Base-by-base conservation (phyloP, 805 yeast species). In the Lipomyces chichibuensis region DNA sequence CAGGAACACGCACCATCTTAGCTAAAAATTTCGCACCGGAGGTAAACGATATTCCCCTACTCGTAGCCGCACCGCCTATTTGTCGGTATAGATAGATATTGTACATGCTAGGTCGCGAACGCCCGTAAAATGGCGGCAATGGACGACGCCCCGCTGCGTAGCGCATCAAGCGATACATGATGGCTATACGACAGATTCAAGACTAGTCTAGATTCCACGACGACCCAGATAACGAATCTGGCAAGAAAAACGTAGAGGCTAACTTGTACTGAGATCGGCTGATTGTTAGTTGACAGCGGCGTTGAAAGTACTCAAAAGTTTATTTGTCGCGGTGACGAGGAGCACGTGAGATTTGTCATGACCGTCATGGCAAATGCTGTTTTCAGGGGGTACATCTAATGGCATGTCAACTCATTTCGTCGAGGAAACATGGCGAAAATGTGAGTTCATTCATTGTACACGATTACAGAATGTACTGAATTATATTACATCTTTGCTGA, bases 1-100 rank as follows among this genome's bases (percentile, higher is more conserved):
- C 94, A 0, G 98, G 97, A 1, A 89, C 77, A 69, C 84, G 85
- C 0, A 85, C 65, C 27, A 68, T 53, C 63, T 72, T 72, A 8
- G 51, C 59, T 6, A 71, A 57, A n/a, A 71, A 3, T 57, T 71
- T 71, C 20, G 67, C 62, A 14, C 69, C 71, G 17, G 71, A 70
- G 33, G 59, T 51, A 43, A 69, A 60, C 32, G 71, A 69, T 20
- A 69, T 14, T 11, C 56, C 65, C 4, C 65, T 57, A n/a, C 29
- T 57, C 13, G 61, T 32, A 8, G 56, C 27, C 14, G 51, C 33
- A 23, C 43, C 62, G 20, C 52, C 52, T 6, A 35, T 39, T 14
- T 20, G 33, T 55, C 25, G 37, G 35, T 61, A 29, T 1, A 55
- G 33, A 23, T 61, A 49, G 20, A 29, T 23, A 20, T 25, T 55